Percentiles rank a stretch among this genome's conserved stretches.
Evolutionary conservation across 1,284 basidiomycete genomes (phyloP).

Genomic region (Phaffia rhodozyma): DNA sequence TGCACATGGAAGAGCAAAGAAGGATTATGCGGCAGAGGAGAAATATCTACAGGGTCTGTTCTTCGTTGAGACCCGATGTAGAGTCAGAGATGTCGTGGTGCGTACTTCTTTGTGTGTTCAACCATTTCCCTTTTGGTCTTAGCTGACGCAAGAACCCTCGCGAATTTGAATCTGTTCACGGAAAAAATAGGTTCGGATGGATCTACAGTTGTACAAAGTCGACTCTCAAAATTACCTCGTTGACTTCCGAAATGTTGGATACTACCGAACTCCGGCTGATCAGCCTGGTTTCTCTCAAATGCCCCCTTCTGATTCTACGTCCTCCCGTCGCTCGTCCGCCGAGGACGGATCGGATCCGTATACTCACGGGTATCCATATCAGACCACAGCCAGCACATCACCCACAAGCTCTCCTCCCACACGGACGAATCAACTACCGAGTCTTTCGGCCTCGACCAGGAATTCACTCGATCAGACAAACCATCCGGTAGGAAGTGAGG

Average conservation of each 20-base stretch:
- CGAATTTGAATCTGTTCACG: neutral
- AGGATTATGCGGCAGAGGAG: conserved; percentile 38
- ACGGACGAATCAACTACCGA: neutral
- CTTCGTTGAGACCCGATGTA: conserved; percentile 85
- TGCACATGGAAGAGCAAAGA: conserved; percentile 30
- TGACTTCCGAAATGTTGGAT: conserved; percentile 94
- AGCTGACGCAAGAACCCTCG: conserved; percentile 3
- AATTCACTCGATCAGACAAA: neutral
- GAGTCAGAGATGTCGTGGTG: conserved; percentile 82
- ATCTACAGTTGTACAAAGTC: conserved; percentile 90
- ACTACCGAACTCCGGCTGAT: conserved; percentile 46
- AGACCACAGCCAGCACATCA: no score
- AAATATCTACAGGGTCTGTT: conserved; percentile 55
- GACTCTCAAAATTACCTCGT: conserved; percentile 94
- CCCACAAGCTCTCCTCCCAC: neutral
- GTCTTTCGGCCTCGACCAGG: neutral
- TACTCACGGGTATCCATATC: conserved; percentile 21
- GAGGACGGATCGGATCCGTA: conserved; percentile 40
- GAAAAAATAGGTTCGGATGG: conserved; percentile 68
- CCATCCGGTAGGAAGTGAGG: neutral
- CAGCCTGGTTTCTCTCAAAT: conserved; percentile 45
- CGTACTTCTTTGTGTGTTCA: conserved; percentile 28
- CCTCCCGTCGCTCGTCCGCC: conserved; percentile 39
- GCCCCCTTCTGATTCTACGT: conserved; percentile 26
- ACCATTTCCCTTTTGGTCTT: neutral